phyloP scores from a whole-genome alignment of 441 rosid genomes.

The Geranium incanum region DNA sequence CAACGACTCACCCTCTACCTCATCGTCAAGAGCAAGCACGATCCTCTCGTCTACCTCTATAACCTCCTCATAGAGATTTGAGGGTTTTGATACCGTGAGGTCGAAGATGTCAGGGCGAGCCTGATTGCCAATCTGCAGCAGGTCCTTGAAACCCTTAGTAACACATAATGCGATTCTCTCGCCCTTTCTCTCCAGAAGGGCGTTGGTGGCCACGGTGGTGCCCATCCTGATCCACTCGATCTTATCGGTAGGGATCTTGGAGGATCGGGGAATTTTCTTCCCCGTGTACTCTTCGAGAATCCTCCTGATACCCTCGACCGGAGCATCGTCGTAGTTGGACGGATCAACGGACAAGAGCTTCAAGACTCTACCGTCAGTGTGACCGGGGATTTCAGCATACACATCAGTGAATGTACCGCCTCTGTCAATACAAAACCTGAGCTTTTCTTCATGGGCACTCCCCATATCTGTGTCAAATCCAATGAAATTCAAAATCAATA shows the following conservation, averaged over 20 bases:
- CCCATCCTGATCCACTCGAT: conserved; percentile 99
- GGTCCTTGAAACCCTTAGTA: conserved; percentile 71
- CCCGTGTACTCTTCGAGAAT: conserved; percentile 74
- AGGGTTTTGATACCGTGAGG: conserved; percentile 68
- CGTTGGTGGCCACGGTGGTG: conserved; percentile 89
- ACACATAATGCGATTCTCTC: conserved; percentile 86
- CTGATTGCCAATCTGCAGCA: conserved; percentile 92
- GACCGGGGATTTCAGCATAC: conserved; percentile 80
- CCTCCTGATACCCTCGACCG: conserved; percentile 83
- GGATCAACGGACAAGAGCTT: conserved; percentile 93
- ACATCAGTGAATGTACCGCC: conserved; percentile 96
- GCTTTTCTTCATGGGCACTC: conserved; percentile 40
- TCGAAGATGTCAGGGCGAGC: conserved; percentile 82
- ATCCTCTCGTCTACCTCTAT: conserved; percentile 86
- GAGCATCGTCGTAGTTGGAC: conserved; percentile 87
- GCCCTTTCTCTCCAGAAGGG: conserved; percentile 85
- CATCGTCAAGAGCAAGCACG: conserved; percentile 50
- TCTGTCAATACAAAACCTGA: conserved; percentile 84
- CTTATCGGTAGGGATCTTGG: conserved; percentile 73
- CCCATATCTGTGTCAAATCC: conserved; percentile 37
- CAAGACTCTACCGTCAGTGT: conserved; percentile 55
- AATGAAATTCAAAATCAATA: neutral
- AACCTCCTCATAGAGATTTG: conserved; percentile 79
- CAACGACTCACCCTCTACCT: conserved; percentile 24
- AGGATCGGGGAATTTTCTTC: conserved; percentile 50